Conservation (phyloP, 495 filamentous ascomycete species). For the Hypoxylon rickii region DNA sequence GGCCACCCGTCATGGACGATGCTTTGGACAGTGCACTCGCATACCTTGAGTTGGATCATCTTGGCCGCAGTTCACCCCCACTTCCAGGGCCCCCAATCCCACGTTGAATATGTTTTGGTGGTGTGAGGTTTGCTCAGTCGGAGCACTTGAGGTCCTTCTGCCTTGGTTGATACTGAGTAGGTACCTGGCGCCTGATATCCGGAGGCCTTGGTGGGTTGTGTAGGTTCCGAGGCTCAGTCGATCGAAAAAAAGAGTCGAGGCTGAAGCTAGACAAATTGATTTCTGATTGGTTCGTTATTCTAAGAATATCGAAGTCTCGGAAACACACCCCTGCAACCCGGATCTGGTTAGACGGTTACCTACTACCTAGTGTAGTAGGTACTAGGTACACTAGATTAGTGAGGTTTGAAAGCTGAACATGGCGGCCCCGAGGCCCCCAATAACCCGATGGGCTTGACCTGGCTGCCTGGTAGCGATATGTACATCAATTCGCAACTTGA, state of each 20-base stretch:
- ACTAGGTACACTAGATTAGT: too few relatives aligned
- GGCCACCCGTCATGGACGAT: neutral
- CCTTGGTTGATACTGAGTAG: too few relatives aligned
- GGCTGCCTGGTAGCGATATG: too few relatives aligned
- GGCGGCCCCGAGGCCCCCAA: too few relatives aligned
- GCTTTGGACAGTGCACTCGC: neutral
- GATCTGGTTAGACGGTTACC: constrained; percentile 5
- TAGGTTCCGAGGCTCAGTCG: constrained; percentile 32
- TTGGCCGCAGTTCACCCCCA: constrained; percentile 47
- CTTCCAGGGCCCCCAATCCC: constrained; percentile 24
- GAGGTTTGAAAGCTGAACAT: too few relatives aligned
- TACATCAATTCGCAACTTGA: too few relatives aligned
- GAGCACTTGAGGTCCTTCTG: too few relatives aligned
- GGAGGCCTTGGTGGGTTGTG: constrained; percentile 12
- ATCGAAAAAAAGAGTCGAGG: constrained; percentile 25
- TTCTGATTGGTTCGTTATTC: constrained; percentile 17
- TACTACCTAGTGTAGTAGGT: too few relatives aligned
- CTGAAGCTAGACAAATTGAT: constrained; percentile 11
- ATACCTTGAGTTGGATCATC: constrained; percentile 99
- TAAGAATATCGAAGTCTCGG: too few relatives aligned
- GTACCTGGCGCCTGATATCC: too few relatives aligned
- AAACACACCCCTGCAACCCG: neutral
- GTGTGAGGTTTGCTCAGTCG: neutral
- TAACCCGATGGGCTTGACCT: too few relatives aligned
- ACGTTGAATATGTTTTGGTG: constrained; percentile 9